A percentile compares a stretch with the other conserved stretches of the same genome.
Conservation (phyloP, 75 land plant genomes). For the Ceratopteris richardii region DNA sequence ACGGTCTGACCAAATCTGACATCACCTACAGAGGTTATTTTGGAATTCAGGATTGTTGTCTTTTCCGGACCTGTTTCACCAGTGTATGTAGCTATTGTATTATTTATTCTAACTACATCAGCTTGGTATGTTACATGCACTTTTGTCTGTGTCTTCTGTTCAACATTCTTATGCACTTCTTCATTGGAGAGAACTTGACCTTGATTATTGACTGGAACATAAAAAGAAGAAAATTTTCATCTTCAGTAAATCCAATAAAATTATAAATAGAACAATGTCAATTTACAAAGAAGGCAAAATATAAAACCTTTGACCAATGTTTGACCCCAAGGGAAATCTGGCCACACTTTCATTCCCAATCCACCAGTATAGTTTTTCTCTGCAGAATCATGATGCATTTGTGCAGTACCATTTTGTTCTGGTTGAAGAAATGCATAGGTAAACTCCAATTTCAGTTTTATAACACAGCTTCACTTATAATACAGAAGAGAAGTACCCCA, state of each 20-base stretch:
- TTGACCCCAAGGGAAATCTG: constrained; percentile 1
- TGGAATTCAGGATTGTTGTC: background rate
- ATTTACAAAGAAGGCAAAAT: too few species aligned
- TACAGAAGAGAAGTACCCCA: too few species aligned
- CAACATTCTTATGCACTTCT: background rate
- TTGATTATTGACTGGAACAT: too few species aligned
- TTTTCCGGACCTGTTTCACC: background rate
- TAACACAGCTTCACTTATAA: too few species aligned
- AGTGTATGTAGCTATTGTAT: background rate
- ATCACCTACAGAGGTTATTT: background rate
- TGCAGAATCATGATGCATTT: background rate
- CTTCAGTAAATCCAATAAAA: too few species aligned
- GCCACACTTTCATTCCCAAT: background rate
- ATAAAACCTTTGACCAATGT: background rate
- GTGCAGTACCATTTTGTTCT: background rate
- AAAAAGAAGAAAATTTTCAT: too few species aligned
- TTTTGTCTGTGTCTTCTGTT: background rate
- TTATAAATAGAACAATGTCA: too few species aligned
- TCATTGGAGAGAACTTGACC: too few species aligned
- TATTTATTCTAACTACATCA: background rate
- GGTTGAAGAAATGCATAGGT: too few species aligned
- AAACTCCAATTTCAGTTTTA: too few species aligned
- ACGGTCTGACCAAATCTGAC: background rate
- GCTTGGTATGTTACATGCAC: background rate
- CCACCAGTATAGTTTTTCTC: background rate